A percentile compares a stretch with the other conserved stretches of the same genome.
Conservation (phyloP, 768 basidiomycete species). For the Mycena crocata region DNA sequence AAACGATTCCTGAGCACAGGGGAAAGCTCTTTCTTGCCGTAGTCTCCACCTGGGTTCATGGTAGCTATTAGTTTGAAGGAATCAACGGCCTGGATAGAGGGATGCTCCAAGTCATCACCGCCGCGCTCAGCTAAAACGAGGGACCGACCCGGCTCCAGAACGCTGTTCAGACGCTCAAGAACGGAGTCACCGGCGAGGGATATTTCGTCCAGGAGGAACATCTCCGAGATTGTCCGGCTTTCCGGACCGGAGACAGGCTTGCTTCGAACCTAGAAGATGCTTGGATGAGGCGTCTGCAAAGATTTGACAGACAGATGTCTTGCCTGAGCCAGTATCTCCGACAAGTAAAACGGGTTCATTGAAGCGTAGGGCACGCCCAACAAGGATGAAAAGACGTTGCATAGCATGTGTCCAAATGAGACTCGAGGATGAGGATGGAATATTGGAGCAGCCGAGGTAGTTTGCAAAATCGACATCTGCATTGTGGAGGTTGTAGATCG, state of each 20-base stretch:
- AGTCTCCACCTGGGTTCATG: slow-evolving; percentile 99
- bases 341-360: slow-evolving; percentile 98
- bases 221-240: slow-evolving; percentile 89
- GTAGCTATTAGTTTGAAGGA: slow-evolving; percentile 93
- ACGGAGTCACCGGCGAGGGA: slow-evolving; percentile 98
- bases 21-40: slow-evolving; percentile 98
- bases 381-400: slow-evolving; percentile 87
- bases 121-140: slow-evolving; percentile 95
- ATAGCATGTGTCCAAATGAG: slow-evolving; percentile 95
- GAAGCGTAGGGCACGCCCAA: slow-evolving; percentile 86
- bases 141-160: slow-evolving; percentile 90
- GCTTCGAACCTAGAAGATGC: slow-evolving; percentile 83
- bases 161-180: slow-evolving; percentile 95
- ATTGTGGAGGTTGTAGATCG: slow-evolving; percentile 71
- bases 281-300: slow-evolving; percentile 76
- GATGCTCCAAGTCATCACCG: slow-evolving; percentile 75
- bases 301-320: slow-evolving; percentile 96
- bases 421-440: slow-evolving; percentile 56
- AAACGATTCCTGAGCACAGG: slow-evolving; percentile 97
- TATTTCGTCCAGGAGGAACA: slow-evolving; percentile 95
- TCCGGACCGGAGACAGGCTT: slow-evolving; percentile 93
- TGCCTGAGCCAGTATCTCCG: slow-evolving; percentile 97
- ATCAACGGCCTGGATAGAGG: slow-evolving; percentile 70
- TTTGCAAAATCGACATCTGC: slow-evolving; percentile 51
- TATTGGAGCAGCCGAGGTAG: slow-evolving; percentile 68